Evolutionary conservation across 2,329 filamentous ascomycete genomes (phyloP), one percentile per base, ranked within the genome.

Genomic region (Ophiostoma montium): DNA sequence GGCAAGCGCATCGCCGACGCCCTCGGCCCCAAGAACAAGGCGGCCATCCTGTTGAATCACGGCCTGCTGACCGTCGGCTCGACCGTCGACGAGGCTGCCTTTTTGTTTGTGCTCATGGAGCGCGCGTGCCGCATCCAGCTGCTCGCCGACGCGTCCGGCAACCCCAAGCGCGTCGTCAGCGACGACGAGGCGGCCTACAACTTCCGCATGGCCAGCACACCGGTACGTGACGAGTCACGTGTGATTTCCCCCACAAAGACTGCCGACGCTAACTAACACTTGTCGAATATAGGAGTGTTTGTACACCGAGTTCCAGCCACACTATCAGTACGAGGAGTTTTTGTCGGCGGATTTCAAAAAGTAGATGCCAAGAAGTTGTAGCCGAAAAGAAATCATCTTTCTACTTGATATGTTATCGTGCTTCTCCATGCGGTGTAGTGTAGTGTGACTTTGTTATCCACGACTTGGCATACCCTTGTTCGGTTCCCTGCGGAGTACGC

Each of bases 111-210:
- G 2, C 61, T 75, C n/a, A 70, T 80, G 63, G 78, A 82, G 67
- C 76, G 15, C 75, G 81, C 74, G 10, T 87, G 83, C 55, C 71
- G 78, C 48, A 69, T 81, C 10, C 84, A 87, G 59, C 60, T 82
- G 39, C 61, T 70, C 52, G 70, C 72, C 10, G 77, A 82, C 58
- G 75, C 76, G 0, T 76, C 43, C 2, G 52, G 54, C 8, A 18
- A 32, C 15, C 30, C 43, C 11, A 54, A 54, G 57, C 54, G 51
- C 35, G 12, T 64, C 49, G 63, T 66, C 52, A 59, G 56, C 48
- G 62, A 66, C 52, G 60, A 62, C 19, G 64, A 66, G 55, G 63
- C 63, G 10, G 60, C 59, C 6, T 60, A 61, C 54, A 55, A 42
- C 39, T 42, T 42, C 5, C 23, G 39, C 39, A 42, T 42, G 39